Base-by-base conservation (phyloP, 495 filamentous ascomycete genomes). In the Cercophora newfieldiana region DNA sequence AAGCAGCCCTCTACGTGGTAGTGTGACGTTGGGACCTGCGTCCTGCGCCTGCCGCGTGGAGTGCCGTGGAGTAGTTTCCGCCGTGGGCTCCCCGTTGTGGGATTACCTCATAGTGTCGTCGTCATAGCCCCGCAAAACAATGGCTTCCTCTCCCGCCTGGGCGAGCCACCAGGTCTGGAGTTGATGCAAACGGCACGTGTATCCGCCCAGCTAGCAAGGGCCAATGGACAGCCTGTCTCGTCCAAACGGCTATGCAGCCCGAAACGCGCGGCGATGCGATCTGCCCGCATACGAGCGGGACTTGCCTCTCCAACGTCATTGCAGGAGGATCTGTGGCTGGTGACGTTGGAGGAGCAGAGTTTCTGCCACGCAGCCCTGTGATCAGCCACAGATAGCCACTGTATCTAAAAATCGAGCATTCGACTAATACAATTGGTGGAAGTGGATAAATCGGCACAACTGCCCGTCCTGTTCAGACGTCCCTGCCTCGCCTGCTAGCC, bases 251-350 rank as follows among this genome's bases (percentile, higher is more conserved):
- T 16, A 44, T 44, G 37, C 37, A 44, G 37, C 37, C 37, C 37
- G 50, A 26, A 24, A 26, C 24, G 19, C 50, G 21, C 50, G 21
- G 25, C 50, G 21, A 26, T 53, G n/a, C n/a, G n/a, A n/a, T n/a
- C n/a, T n/a, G n/a, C n/a, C n/a, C n/a, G n/a, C 44, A 49, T 49
- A 14, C 44, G 1, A n/a, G 21, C 44, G 44, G 44, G 44, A 19
- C 21, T 26, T 53, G 2, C 3, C 24, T 7, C n/a, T 19, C 16
- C n/a, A 53, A 53, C 50, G 50, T 53, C 50, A 53, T 53, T 14
- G 6, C 24, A 22, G 14, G 10, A 22, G 50, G 44, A 62, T 29
- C 25, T 62, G 60, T 62, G 60, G 60, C 60, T 62, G 60, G 60
- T 62, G 60, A 62, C 60, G 60, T 21, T 64, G 1, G 21, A 18